Base-by-base conservation (phyloP, 257 asterid species). In the Penstemon barbatus region DNA sequence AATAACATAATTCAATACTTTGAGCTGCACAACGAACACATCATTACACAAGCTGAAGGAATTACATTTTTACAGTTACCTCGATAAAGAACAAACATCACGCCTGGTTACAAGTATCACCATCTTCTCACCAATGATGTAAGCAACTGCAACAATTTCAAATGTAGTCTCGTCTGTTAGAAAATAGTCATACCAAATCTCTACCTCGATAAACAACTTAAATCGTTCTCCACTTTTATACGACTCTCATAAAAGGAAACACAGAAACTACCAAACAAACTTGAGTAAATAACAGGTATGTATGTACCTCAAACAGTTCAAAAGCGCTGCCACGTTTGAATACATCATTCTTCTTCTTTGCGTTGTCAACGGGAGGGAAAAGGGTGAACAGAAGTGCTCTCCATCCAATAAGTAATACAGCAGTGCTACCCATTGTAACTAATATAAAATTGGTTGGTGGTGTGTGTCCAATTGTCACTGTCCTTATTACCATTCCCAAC, bases 351-450 rank as follows among this genome's bases (percentile, higher is more conserved):
- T 79, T 84, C 79, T 80, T 85, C 33, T 25, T 25, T 25, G 33
- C 33, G 33, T 69, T 81, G 57, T 87, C 77, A 40, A 80, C 78
- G 2, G 58, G 48, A 13, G 88, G 82, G 67, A 87, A 74, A 73
- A 85, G 60, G 76, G 74, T 88, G 70, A 69, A 82, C 49, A 90
- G 54, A 49, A 90, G 74, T 1, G 95, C 77, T 74, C 99, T 79
- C 97, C 97, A 88, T 53, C 96, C 97, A 61, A 93, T 73, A 43
- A 93, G 94, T 65, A 93, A 63, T 43, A 85, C 73, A 37, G 88
- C 96, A 2, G 99, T 93, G 86, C 95, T 93, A 69, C 94, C 97
- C 96, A 90, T 84, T 45, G 99, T 87, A 54, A 87, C 95, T 49
- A 86, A 59, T 6, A 88, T 73, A 71, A 88, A 93, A 78, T 81